phyloP scores from a whole-genome alignment of 768 basidiomycete species.

The Rossbeevera mucosa region DNA sequence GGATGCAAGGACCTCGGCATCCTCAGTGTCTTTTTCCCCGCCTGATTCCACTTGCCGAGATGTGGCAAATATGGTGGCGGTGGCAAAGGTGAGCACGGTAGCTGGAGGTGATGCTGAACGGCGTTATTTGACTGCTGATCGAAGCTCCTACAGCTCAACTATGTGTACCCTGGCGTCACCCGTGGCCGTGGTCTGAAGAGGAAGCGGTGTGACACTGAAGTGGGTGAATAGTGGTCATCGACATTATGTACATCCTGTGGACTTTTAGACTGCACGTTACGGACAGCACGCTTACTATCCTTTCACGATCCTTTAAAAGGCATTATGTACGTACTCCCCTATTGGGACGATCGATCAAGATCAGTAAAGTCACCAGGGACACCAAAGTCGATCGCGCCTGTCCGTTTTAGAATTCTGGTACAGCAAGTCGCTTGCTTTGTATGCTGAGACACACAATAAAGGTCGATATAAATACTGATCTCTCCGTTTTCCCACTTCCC shows the following conservation, averaged over 20 bases:
- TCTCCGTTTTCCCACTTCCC: neutral
- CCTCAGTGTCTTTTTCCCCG: neutral
- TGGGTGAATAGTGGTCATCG: neutral
- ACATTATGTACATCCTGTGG: neutral
- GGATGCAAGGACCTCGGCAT: neutral
- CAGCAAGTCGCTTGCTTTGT: conserved; percentile 11
- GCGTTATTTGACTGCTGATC: neutral
- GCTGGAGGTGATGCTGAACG: neutral
- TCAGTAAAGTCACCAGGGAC: too few relatives aligned
- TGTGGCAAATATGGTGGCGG: neutral
- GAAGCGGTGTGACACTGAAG: conserved; percentile 11
- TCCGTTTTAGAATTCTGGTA: neutral
- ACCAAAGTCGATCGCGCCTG: conserved; percentile 10
- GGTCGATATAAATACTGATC: conserved; percentile 15
- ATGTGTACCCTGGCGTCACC: conserved; percentile 3
- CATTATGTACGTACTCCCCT: neutral
- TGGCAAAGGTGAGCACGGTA: conserved; percentile 11
- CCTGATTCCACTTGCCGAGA: neutral
- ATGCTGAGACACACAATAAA: conserved; percentile 10
- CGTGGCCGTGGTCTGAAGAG: conserved; percentile 15
- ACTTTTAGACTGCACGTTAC: neutral
- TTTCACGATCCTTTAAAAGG: neutral
- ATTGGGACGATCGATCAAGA: too few relatives aligned
- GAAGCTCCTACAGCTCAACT: neutral
- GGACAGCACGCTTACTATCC: neutral